Evolutionary conservation across 2,329 filamentous ascomycete genomes (phyloP), one percentile per base, ranked within the genome.

Genomic region (Colletotrichum navitas): DNA sequence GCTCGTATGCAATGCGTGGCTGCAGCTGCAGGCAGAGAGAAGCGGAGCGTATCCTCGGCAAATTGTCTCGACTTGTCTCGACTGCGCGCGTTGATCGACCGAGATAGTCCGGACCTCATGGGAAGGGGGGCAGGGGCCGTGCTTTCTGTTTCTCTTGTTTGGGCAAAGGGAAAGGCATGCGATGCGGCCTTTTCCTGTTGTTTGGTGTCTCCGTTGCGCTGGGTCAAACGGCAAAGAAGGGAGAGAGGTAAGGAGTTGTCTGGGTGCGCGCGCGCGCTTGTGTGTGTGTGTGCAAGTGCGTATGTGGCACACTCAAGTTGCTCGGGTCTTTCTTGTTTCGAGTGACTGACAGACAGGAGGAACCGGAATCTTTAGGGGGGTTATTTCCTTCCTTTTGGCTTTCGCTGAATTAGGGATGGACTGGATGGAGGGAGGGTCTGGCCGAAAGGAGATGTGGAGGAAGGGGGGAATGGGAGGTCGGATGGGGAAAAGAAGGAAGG

Each of bases 11-110:
- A 49, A 62, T 62, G 45, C 45, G 59, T 39, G 32, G 32, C 43
- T 39, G 59, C 45, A 39, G 59, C 21, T 61, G 59, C 59, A 61
- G 41, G 43, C 43, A 61, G 56, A 12, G 32, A 45, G 68, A 62
- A 52, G 56, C 49, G 68, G 49, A 66, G 68, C 43, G 63, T 45
- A 24, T 39, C 47, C n/a, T 36, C 34, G 49, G 49, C 41, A 29
- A 41, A 29, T 52, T 71, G 68, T 71, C 64, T 71, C 64, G 64
- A 63, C 65, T 59, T 55, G 68, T 68, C 68, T 68, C 68, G 68
- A 61, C 29, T 59, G 55, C 55, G 68, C 65, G 68, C 65, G 59
- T 54, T 68, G 59, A 68, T 68, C 29, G 45, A 60, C 68, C 68
- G 49, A 63, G 59, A 55, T 24, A 59, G 49, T n/a, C n/a, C n/a